A percentile compares a stretch with the other conserved stretches of the same genome.
These are phyloP conservation scores for Leishmania tarentolae DNA, from an alignment of 208 protist genomes.

Conservation along the genomic window DNA sequence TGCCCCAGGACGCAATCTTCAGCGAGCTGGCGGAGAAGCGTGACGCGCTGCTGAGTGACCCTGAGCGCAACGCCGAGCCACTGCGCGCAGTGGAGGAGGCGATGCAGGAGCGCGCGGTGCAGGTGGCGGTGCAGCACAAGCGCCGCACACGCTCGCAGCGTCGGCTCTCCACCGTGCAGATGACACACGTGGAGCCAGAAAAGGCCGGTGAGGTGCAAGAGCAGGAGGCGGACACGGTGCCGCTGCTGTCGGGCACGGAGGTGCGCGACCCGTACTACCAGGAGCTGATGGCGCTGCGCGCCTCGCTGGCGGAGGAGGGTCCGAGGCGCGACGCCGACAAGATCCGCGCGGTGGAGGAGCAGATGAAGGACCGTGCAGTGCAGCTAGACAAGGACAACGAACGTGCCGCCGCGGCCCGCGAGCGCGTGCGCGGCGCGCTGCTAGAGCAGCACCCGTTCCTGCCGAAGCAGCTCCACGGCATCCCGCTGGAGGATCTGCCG, in stretches of 20 bases:
- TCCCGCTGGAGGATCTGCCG: too few relatives aligned
- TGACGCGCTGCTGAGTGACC: slow-evolving; percentile 26
- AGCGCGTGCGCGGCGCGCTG: slow-evolving; percentile 24
- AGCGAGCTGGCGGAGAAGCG: slow-evolving; percentile 22
- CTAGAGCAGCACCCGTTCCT: slow-evolving; percentile 16
- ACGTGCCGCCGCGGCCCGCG: too few relatives aligned
- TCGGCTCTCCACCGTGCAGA: too few relatives aligned
- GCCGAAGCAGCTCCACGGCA: too few relatives aligned
- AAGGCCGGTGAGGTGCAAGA: slow-evolving; percentile 22
- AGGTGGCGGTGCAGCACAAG: slow-evolving; percentile 6
- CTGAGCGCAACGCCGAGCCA: slow-evolving; percentile 9
- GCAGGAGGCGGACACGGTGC: slow-evolving; percentile 14
- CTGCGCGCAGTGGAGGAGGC: slow-evolving; percentile 25
- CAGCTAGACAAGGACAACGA: slow-evolving; percentile 28
- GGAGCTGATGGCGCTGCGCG: slow-evolving; percentile 42
- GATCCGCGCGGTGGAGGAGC: slow-evolving; percentile 35
- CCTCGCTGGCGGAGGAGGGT: slow-evolving; percentile 34
- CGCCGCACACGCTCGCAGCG: too few relatives aligned
- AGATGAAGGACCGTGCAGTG: slow-evolving; percentile 43
- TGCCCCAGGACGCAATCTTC: slow-evolving; percentile 43
- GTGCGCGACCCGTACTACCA: slow-evolving; percentile 41
- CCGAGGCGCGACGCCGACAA: slow-evolving; percentile 18
- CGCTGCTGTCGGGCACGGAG: slow-evolving; percentile 18
- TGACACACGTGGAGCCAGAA: background rate
- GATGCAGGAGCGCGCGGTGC: slow-evolving; percentile 31